Evolutionary conservation across 306 rosid genomes (phyloP).

Genomic region (Erythrophleum fordii): DNA sequence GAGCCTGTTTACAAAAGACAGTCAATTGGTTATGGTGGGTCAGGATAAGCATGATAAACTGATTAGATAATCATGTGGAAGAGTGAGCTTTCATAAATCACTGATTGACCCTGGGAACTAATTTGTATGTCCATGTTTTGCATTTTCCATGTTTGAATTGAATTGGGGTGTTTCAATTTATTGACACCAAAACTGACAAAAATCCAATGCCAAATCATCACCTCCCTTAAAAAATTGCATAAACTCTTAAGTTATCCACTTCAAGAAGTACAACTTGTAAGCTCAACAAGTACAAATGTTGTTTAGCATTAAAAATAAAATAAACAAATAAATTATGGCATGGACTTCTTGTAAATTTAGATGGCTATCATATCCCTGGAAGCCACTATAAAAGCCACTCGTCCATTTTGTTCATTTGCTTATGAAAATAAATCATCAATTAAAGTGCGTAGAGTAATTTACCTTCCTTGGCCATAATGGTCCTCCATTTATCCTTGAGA

Average conservation of each 20-base stretch:
- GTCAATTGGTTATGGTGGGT: not conserved
- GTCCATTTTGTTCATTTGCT: not conserved
- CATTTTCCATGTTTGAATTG: not conserved
- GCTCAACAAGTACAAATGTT: not conserved
- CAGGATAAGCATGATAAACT: slow-evolving; percentile 1
- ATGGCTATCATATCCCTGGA: slow-evolving; percentile 6
- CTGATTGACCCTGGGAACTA: not conserved
- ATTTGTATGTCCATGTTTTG: not conserved
- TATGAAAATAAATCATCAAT: not conserved
- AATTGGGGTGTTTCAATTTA: not conserved
- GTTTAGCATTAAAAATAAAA: not conserved
- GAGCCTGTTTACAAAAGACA: not conserved
- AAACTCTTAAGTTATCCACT: not conserved
- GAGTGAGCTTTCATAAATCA: not conserved
- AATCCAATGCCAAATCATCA: not conserved
- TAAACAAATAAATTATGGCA: not conserved
- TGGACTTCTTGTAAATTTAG: not conserved
- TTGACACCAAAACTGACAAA: not conserved
- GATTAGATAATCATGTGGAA: not conserved
- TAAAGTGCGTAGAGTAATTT: slow-evolving; percentile 8
- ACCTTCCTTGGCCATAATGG: slow-evolving; percentile 45
- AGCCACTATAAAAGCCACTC: slow-evolving; percentile 6
- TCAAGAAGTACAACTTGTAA: not conserved
- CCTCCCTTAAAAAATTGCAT: not conserved
- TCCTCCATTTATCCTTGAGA: slow-evolving; percentile 89